These are phyloP conservation scores for Solanum chiquidenum DNA, from an alignment of 257 asterid species.

Conservation along the genomic window DNA sequence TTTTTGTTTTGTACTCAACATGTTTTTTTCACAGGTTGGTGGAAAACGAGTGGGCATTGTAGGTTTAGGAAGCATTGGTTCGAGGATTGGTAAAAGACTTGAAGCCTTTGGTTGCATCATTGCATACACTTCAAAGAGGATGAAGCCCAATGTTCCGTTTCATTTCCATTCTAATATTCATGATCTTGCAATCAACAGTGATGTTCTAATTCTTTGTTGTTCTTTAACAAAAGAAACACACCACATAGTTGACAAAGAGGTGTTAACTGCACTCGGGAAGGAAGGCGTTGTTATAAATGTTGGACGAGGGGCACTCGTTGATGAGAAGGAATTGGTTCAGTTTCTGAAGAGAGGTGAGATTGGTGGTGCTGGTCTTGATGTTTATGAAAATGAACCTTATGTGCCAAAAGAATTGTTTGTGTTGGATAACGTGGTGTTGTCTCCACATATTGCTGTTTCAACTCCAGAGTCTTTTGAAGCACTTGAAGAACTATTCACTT, in stretches of 20 bases:
- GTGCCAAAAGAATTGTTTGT: conserved; percentile 37
- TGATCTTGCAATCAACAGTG: conserved; percentile 44
- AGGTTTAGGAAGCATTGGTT: conserved; percentile 69
- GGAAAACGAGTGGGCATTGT: conserved; percentile 71
- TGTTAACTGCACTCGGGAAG: conserved; percentile 42
- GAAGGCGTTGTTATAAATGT: conserved; percentile 44
- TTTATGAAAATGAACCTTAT: conserved; percentile 54
- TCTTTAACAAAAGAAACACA: conserved; percentile 40
- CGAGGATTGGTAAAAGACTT: conserved; percentile 44
- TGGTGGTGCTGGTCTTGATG: conserved; percentile 78
- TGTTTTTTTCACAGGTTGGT: conserved; percentile 30
- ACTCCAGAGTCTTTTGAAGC: conserved; percentile 31
- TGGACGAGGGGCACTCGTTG: conserved; percentile 51
- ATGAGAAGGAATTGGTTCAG: conserved; percentile 53
- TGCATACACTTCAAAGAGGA: conserved; percentile 48
- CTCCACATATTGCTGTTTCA: conserved; percentile 38
- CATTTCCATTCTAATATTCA: conserved; percentile 18
- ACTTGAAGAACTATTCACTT: conserved; percentile 8
- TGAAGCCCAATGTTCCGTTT: conserved; percentile 28
- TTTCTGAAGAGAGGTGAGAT: conserved; percentile 42
- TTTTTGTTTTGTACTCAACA: not conserved
- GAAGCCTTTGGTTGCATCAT: conserved; percentile 53
- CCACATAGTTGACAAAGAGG: conserved; percentile 37
- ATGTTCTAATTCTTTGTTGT: conserved; percentile 39
- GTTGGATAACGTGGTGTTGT: conserved; percentile 58